These are phyloP conservation scores for Oryza longistaminata DNA, from an alignment of 176 grass and related monocot species.

Conservation along the genomic window DNA sequence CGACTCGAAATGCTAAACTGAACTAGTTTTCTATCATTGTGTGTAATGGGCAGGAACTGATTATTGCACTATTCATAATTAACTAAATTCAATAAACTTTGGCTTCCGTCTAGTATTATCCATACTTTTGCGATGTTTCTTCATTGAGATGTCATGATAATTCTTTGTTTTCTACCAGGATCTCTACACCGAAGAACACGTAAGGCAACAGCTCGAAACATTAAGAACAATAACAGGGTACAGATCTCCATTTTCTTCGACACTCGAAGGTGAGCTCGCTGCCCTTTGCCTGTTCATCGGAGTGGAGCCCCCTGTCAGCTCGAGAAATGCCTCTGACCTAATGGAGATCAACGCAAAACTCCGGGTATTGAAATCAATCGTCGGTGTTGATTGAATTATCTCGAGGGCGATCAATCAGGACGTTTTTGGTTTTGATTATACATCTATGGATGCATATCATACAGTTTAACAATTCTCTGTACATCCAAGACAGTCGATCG, in stretches of 20 bases:
- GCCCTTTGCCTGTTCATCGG: slow-evolving; percentile 39
- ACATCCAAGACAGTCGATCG: neutral
- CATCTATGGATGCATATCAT: neutral
- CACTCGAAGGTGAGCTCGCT: slow-evolving; percentile 26
- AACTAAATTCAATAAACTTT: neutral
- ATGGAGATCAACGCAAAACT: slow-evolving; percentile 30
- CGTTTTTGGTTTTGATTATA: neutral
- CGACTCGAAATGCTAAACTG: no score
- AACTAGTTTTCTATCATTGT: no score
- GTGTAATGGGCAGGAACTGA: no score
- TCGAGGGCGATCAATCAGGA: neutral
- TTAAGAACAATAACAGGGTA: slow-evolving; percentile 49
- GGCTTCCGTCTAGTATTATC: neutral
- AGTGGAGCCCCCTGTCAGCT: slow-evolving; percentile 25
- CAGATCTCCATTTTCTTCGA: neutral
- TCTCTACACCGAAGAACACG: slow-evolving; percentile 36
- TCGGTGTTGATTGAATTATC: slow-evolving; percentile 38
- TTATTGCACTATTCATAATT: no score
- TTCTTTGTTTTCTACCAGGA: slow-evolving; percentile 22
- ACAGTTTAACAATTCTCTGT: neutral
- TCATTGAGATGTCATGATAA: neutral
- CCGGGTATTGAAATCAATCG: slow-evolving; percentile 45
- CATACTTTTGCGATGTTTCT: neutral
- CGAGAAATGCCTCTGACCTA: neutral
- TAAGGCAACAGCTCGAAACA: slow-evolving; percentile 39